Evolutionary conservation across 139 green algal genomes (phyloP).

Genomic region (Nannochloris sp.): DNA sequence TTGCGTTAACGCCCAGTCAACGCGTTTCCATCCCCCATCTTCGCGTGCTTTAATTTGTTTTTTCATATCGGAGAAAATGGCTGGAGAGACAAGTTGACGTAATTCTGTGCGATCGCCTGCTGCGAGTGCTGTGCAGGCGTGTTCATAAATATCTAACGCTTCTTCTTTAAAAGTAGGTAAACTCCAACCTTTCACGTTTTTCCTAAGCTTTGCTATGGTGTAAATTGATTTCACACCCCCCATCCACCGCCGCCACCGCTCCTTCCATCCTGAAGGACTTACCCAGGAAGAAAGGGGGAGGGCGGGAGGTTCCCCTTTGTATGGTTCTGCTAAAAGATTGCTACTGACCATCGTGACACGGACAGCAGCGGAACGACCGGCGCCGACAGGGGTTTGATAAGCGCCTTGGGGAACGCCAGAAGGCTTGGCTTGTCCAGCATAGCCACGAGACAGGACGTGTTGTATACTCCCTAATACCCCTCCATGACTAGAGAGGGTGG

Average conservation of each 20-base stretch:
- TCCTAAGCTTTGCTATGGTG: constrained; percentile 21
- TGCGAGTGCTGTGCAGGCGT: constrained; percentile 20
- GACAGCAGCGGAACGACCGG: constrained; percentile 2
- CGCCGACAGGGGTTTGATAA: background rate
- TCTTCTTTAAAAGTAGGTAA: constrained; percentile 29
- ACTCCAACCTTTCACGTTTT: constrained; percentile 9
- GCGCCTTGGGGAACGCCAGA: background rate
- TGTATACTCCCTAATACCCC: no score
- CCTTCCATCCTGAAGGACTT: constrained; percentile 24
- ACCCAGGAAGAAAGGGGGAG: constrained; percentile 33
- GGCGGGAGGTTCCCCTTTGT: constrained; percentile 14
- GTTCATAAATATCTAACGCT: constrained; percentile 23
- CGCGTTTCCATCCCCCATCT: constrained; percentile 32
- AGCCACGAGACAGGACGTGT: no score
- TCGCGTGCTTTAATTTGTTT: constrained; percentile 36
- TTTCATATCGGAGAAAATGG: constrained; percentile 37
- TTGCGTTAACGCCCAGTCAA: constrained; percentile 30
- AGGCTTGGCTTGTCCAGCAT: background rate
- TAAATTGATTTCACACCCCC: constrained; percentile 35
- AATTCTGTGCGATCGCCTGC: constrained; percentile 27
- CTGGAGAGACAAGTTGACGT: constrained; percentile 32
- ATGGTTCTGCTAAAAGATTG: constrained; percentile 45
- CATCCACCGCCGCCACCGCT: constrained; percentile 23
- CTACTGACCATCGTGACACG: constrained; percentile 12
- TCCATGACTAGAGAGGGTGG: background rate